Conservation (phyloP, 768 basidiomycete genomes). For the Boletus subcaerulescens region DNA sequence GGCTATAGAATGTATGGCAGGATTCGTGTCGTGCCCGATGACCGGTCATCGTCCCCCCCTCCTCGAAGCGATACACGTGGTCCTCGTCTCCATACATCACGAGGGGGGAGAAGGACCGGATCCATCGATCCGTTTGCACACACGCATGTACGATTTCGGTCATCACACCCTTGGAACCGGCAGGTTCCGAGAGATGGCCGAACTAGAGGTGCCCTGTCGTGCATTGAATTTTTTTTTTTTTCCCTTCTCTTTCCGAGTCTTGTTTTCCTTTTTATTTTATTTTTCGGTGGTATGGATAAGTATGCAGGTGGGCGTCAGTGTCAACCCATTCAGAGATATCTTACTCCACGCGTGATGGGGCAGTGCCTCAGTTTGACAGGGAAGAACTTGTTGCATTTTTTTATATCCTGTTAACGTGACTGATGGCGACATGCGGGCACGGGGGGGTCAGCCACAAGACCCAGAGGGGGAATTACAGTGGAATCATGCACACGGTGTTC, state of each 20-base stretch:
- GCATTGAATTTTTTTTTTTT: too few species aligned
- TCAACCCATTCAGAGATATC: not conserved
- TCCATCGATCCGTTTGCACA: too few species aligned
- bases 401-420: conserved; percentile 17
- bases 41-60: too few species aligned
- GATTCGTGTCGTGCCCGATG: not conserved
- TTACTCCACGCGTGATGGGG: not conserved
- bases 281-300: too few species aligned
- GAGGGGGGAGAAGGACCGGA: too few species aligned
- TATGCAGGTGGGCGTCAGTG: not conserved
- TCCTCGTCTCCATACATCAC: not conserved
- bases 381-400: not conserved
- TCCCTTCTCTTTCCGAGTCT: too few species aligned
- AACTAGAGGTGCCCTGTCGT: too few species aligned
- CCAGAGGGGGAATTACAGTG: not conserved
- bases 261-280: too few species aligned
- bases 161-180: not conserved
- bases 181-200: not conserved
- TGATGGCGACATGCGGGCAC: conserved; percentile 1
- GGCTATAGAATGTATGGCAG: not conserved
- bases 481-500: not conserved
- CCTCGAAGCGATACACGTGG: not conserved
- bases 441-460: not conserved
- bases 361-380: conserved; percentile 1
- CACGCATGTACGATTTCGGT: too few species aligned